A percentile compares a stretch with the other conserved stretches of the same genome.
These are phyloP conservation scores for Phytopythium chamaehyphon DNA, from an alignment of 352 stramenopile species.

Conservation along the genomic window DNA sequence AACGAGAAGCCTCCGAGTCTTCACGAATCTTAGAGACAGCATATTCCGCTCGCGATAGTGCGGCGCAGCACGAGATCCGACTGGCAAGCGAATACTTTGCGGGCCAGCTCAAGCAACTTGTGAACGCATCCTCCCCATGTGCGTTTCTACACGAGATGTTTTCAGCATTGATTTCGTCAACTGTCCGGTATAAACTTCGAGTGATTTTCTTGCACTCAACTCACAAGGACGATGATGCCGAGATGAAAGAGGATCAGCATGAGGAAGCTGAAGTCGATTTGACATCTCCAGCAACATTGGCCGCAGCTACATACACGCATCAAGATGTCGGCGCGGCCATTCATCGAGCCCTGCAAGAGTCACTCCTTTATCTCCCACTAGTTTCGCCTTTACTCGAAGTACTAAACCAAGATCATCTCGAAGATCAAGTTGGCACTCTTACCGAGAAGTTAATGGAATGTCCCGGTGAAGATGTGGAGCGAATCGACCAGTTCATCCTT, in stretches of 20 bases:
- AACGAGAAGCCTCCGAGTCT: background rate
- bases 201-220: slow-evolving; percentile 42
- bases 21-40: slow-evolving; percentile 24
- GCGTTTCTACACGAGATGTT: slow-evolving; percentile 50
- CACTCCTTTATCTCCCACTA: slow-evolving; percentile 34
- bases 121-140: slow-evolving; percentile 3
- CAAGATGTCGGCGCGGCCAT: slow-evolving; percentile 79
- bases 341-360: slow-evolving; percentile 57
- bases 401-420: slow-evolving; percentile 8
- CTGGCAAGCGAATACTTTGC: slow-evolving; percentile 37
- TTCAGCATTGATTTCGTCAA: slow-evolving; percentile 48
- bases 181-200: slow-evolving; percentile 53
- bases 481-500: slow-evolving; percentile 61
- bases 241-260: slow-evolving; percentile 8
- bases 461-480: slow-evolving; percentile 36
- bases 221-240: slow-evolving; percentile 28
- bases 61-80: slow-evolving; percentile 39
- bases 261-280: slow-evolving; percentile 18
- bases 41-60: slow-evolving; percentile 22
- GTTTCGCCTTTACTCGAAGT: slow-evolving; percentile 22
- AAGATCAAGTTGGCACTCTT: slow-evolving; percentile 3
- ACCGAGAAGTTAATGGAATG: slow-evolving; percentile 5
- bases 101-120: slow-evolving; percentile 40
- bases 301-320: slow-evolving; percentile 52
- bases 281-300: slow-evolving; percentile 7